Evolutionary conservation across 345 rosid species (phyloP), one percentile per base, ranked within the genome.

Genomic region (Excoecaria agallocha): DNA sequence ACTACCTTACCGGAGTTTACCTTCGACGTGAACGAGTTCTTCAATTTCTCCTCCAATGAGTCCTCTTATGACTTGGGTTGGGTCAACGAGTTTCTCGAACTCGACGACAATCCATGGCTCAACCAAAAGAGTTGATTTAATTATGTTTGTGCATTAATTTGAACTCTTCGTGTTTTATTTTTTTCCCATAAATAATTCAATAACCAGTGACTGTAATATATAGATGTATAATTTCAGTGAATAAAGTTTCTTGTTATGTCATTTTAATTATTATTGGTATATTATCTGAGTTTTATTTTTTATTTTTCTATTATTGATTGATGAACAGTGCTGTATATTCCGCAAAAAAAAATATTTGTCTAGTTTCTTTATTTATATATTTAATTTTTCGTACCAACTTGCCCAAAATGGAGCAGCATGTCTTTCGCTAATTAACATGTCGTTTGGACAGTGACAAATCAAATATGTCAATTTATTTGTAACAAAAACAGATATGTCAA

Each of bases 41-140:
- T 86, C 11, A 82, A 88, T 69, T 86, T 85, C 77, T 77, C 86
- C 0, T 13, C 62, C 4, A 77, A 81, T 57, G 86, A 82, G 50
- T 75, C 80, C 8, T 43, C 48, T 6, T 77, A 41, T 17, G 86
- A 74, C 8, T 67, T 84, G 57, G 92, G 84, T 2, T 89, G 90
- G 88, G 81, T 84, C 3, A 84, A 78, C 41, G 74, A 80, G 37
- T 87, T 85, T 49, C 76, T 85, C 10, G 76, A 85, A 52, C 80
- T 84, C 12, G 87, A 85, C 4, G 79, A 76, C 1, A 73, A 70
- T 49, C 49, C 59, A n/a, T 77, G 75, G 59, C 76, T 80, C 66
- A 25, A 69, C 30, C 80, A 79, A 25, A 77, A 46, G 17, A 51
- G 66, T 3, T 76, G 58, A 78, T 30, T 25, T 55, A 16, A 2